phyloP scores from a whole-genome alignment of 192 early-diverging fungal genomes.

The Linnemannia exigua region DNA sequence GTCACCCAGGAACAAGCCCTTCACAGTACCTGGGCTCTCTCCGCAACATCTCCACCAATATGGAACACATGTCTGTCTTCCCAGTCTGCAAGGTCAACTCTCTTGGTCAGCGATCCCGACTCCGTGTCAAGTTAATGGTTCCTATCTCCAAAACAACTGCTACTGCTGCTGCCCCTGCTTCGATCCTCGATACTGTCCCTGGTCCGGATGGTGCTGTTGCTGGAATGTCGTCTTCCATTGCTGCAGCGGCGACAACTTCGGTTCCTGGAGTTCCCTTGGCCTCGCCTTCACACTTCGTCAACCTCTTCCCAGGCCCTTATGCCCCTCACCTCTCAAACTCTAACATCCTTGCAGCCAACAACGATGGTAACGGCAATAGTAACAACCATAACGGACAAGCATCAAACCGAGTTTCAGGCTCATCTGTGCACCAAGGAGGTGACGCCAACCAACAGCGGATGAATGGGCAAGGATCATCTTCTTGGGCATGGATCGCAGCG shows the following conservation, averaged over 20 bases:
- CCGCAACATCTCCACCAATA: constrained; percentile 19
- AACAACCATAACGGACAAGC: not conserved
- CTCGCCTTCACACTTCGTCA: constrained; percentile 22
- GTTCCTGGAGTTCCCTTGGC: not conserved
- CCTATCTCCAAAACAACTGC: not conserved
- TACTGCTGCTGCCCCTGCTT: not conserved
- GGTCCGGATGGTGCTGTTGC: not conserved
- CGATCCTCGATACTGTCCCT: not conserved
- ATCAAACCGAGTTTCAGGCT: not conserved
- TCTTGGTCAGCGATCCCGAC: not conserved
- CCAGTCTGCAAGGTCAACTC: constrained; percentile 41
- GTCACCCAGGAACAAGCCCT: not conserved
- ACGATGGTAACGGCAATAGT: not conserved
- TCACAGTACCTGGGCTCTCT: constrained; percentile 17
- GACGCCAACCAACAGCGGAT: not conserved
- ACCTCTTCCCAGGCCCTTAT: constrained; percentile 45
- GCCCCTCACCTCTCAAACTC: constrained; percentile 32
- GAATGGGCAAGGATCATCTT: not conserved
- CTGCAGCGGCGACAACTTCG: not conserved
- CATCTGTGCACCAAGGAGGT: not conserved
- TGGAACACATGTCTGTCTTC: constrained; percentile 37
- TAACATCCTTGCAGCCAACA: constrained; percentile 8
- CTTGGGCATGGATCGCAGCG: constrained; percentile 35
- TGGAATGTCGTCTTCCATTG: not conserved
- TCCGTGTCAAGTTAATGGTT: not conserved